Base-by-base conservation (phyloP, 2,329 filamentous ascomycete genomes). In the Xylariaceae sp. region DNA sequence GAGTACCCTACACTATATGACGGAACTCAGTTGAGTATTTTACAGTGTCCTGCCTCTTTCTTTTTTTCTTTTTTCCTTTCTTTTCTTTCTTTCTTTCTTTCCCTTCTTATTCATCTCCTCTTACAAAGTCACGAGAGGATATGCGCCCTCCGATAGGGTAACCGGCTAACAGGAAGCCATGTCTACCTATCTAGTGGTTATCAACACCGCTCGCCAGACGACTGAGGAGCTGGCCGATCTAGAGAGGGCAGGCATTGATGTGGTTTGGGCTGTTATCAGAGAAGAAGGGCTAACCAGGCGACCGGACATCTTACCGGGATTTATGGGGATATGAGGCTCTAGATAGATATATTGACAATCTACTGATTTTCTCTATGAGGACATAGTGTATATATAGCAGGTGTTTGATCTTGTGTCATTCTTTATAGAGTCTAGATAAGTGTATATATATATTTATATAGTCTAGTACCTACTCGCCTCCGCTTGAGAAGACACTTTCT, bases 191-290 rank as follows among this genome's bases (percentile, higher is more conserved):
- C 19, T 19, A 50, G 47, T 39, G 34, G 40, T 48, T 34, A 29
- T n/a, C 26, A 30, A 7, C 6, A 30, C 26, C 0, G 34, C 26
- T 30, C 19, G 46, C 26, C 46, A 48, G 19, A 48, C 46, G 8
- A 48, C 31, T 6, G 29, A 53, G 41, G 41, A 49, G 4, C 27
- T 42, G 30, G 35, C 32, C 12, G 46, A 48, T 48, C 37, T 56
- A 6, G 9, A 42, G 40, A 27, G 26, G 9, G 50, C 54, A 11
- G 50, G 50, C 39, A 50, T 56, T 9, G 39, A 49, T 2, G 50
- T 56, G 8, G 42, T 52, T n/a, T 56, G 54, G 54, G 49, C 40
- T 11, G 12, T 53, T 19, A 30, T 52, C n/a, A 27, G 11, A 6
- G 42, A 9, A 19, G 26, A 3, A 42, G 54, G 11, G 8, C n/a